Conservation (phyloP, 495 filamentous ascomycete species). For the Aspergillus cristatus region DNA sequence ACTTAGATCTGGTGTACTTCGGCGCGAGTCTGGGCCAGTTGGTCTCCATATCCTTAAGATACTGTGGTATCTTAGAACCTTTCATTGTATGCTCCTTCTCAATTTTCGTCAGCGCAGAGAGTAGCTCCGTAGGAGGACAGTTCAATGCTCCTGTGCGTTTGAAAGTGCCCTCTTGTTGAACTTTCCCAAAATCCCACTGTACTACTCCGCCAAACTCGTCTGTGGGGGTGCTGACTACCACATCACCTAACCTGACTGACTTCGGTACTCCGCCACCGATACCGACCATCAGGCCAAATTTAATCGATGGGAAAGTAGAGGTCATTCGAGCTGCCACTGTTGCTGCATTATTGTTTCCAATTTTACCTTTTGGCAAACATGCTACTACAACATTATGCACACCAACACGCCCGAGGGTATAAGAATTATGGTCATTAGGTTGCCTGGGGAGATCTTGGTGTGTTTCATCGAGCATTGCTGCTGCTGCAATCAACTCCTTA, state of each 20-base stretch:
- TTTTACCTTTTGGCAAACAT: conserved; percentile 21
- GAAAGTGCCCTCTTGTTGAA: conserved; percentile 6
- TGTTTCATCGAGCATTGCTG: conserved; percentile 13
- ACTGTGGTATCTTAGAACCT: no score
- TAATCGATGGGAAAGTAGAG: conserved; percentile 25
- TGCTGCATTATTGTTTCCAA: conserved; percentile 21
- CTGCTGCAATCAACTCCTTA: conserved; percentile 13
- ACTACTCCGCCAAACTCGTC: conserved; percentile 8
- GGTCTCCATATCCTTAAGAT: no score
- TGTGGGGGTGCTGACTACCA: conserved; percentile 12
- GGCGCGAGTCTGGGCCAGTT: no score
- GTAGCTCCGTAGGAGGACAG: no score
- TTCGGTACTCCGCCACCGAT: conserved; percentile 33
- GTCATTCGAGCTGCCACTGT: conserved; percentile 20
- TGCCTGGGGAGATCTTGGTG: conserved; percentile 3
- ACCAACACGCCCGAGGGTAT: conserved; percentile 20
- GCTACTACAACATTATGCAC: conserved; percentile 27
- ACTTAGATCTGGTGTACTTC: no score
- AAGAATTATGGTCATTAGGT: conserved; percentile 20
- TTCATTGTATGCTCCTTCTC: no score
- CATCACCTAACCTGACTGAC: conserved; percentile 14
- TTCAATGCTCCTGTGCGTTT: no score
- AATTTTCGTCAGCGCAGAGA: no score
- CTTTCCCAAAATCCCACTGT: conserved; percentile 18
- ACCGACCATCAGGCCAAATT: conserved; percentile 32